Conservation (phyloP, 2,329 filamentous ascomycete species). For the Lasiodiplodia sp. region DNA sequence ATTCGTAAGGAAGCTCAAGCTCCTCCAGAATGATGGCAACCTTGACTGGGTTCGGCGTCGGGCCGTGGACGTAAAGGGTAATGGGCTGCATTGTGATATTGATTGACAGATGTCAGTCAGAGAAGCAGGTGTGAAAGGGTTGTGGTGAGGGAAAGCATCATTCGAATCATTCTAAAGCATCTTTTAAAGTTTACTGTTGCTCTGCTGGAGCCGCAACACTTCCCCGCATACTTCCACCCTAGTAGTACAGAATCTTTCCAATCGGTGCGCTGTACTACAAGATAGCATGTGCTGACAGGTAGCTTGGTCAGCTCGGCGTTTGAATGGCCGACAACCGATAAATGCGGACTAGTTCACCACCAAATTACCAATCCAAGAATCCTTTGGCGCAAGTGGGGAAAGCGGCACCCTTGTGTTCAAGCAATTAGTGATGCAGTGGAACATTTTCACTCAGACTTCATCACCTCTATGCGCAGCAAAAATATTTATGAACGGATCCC, state of each 20-base stretch:
- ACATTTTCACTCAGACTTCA: too few relatives aligned
- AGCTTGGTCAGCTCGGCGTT: neutral
- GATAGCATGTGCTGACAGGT: neutral
- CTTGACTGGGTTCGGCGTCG: conserved; percentile 49
- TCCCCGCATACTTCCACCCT: neutral
- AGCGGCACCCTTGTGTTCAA: neutral
- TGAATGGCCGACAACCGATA: neutral
- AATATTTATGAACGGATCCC: neutral
- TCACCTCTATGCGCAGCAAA: too few relatives aligned
- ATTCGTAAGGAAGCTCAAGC: conserved; percentile 50
- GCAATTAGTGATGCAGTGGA: neutral
- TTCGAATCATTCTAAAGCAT: neutral
- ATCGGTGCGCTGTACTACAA: neutral
- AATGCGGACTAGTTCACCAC: neutral
- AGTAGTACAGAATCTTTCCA: neutral
- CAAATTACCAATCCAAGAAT: neutral
- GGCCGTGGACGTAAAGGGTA: neutral
- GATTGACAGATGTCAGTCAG: neutral
- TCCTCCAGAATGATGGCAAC: conserved; percentile 55
- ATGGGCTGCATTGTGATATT: conserved; percentile 6
- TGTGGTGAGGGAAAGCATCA: neutral
- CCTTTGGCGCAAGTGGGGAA: neutral
- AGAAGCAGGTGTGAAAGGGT: neutral
- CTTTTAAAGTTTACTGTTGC: neutral
- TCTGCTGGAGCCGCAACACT: neutral